Evolutionary conservation across 805 yeast species (phyloP), one percentile per base, ranked within the genome.

Genomic region (Suhomyces xylopsoci): DNA sequence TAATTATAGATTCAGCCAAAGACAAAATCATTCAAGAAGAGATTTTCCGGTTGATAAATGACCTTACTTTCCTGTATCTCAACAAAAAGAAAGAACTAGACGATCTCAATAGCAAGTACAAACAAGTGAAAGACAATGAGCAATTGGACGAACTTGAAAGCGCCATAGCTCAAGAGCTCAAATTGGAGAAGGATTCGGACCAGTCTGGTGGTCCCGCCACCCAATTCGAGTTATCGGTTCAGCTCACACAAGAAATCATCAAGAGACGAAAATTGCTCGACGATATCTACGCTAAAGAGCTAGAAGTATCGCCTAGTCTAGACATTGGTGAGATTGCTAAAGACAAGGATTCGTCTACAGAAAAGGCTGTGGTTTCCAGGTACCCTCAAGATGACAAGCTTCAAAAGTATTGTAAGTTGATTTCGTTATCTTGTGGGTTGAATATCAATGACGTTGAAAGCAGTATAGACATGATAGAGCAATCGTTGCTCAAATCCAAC

Each of bases 341-440:
- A 28, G 7, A n/a, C n/a, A 24, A 20, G 12, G 15, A n/a, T 4
- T 22, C 32, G 3, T 5, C 32, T n/a, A 17, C 42, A 19, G 36
- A 41, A 22, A 15, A 36, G 41, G 50, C 34, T 3, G 20, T 41
- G 7, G 47, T 48, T 2, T 19, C 51, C 30, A n/a, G 41, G 9
- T 48, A 48, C 14, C 67, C 75, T 2, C 54, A 62, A 6, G 67
- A 66, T 40, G 76, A 72, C 52, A 65, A 64, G 45, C 62, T 74
- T 30, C 64, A 65, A 60, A 75, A 75, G 55, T 75, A 75, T 56
- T 71, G 78, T 56, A 66, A 67, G 53, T 62, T 75, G 51, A 71
- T 75, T 7, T 67, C 79, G 12, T 58, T 70, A 22, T 73, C 79
- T 54, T 75, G 79, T 52, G 80, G 77, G 12, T 71, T 75, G 77